Conservation (phyloP, 176 grass and related monocot genomes). For the Bolboschoenus planiculmis region DNA sequence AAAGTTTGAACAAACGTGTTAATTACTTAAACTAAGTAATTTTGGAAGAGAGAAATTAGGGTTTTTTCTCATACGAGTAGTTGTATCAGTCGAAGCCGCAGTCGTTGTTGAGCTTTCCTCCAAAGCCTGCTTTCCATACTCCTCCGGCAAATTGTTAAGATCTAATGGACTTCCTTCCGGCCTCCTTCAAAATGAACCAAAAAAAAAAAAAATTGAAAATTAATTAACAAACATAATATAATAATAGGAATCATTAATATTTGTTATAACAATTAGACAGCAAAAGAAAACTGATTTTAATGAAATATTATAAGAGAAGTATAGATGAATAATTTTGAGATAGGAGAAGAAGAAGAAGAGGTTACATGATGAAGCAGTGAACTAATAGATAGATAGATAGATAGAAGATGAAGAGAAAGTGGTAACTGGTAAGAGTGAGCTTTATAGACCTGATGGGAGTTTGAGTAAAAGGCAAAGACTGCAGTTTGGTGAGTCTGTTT, state of each 20-base stretch:
- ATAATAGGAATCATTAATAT: not conserved
- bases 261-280: not conserved
- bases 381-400: slow-evolving; percentile 38
- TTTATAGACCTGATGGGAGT: slow-evolving; percentile 10
- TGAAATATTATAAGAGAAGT: slow-evolving; percentile 12
- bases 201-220: not conserved
- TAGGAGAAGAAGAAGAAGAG: not conserved
- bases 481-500: slow-evolving; percentile 39
- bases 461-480: slow-evolving; percentile 39
- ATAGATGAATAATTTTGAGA: slow-evolving; percentile 11
- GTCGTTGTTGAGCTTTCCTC: slow-evolving; percentile 91
- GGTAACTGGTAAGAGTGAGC: not conserved
- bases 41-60: not conserved
- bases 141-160: slow-evolving; percentile 94
- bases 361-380: slow-evolving; percentile 41
- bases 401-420: slow-evolving; percentile 20
- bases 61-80: slow-evolving; percentile 30
- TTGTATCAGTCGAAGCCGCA: slow-evolving; percentile 50
- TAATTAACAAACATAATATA: not conserved
- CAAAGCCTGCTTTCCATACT: slow-evolving; percentile 64
- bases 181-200: slow-evolving; percentile 47
- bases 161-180: slow-evolving; percentile 75
- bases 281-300: not conserved
- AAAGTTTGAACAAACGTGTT: not conserved
- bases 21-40: not conserved